phyloP scores from a whole-genome alignment of 2,329 filamentous ascomycete genomes.

The Cercospora berteroae region DNA sequence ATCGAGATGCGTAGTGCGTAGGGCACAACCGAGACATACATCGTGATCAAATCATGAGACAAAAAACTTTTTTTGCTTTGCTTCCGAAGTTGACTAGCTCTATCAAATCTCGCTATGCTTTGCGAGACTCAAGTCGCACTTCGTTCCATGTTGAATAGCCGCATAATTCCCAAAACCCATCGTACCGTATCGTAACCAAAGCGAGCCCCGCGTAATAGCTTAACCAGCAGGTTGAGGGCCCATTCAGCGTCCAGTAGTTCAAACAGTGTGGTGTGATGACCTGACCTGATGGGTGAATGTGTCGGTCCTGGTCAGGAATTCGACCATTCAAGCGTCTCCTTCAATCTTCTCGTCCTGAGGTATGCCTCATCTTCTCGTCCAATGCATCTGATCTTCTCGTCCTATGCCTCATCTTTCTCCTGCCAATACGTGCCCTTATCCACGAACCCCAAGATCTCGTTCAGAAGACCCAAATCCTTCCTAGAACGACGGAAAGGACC shows the following conservation, averaged over 20 bases:
- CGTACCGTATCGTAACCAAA: not conserved
- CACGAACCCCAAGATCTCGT: constrained; percentile 23
- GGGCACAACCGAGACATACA: not conserved
- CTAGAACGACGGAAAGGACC: constrained; percentile 17
- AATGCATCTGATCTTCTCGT: not conserved
- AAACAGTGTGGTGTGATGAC: not conserved
- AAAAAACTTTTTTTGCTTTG: not conserved
- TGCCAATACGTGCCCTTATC: constrained; percentile 24
- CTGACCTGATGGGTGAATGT: not conserved
- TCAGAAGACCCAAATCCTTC: constrained; percentile 18
- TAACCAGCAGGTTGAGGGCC: not conserved
- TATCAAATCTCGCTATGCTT: not conserved
- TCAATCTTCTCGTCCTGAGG: too few relatives aligned
- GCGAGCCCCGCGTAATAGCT: not conserved
- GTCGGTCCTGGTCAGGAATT: not conserved
- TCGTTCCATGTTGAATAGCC: not conserved
- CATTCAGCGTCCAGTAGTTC: not conserved
- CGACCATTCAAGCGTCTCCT: too few relatives aligned
- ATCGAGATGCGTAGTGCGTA: not conserved
- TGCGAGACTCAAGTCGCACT: not conserved
- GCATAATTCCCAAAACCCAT: not conserved
- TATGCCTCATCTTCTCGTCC: not conserved
- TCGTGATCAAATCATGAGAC: not conserved
- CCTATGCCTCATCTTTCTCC: not conserved
- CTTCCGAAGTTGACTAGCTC: not conserved